Evolutionary conservation across 805 yeast genomes (phyloP), one percentile per base, ranked within the genome.

Genomic region (Ogataea thermomethanolica): DNA sequence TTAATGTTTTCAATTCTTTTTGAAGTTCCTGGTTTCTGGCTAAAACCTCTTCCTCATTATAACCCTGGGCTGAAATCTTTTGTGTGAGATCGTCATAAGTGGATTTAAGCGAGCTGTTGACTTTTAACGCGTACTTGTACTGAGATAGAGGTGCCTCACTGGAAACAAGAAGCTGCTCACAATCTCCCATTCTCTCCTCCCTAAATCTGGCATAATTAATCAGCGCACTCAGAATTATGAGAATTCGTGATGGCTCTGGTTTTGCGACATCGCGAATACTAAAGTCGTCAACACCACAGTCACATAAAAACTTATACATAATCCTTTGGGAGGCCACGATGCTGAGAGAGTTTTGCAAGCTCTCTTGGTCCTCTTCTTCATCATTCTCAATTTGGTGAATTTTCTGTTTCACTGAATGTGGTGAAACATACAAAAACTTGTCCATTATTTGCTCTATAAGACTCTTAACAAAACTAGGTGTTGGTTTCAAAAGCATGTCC

Each of bases 201-300:
- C 95, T 72, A 54, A 84, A 88, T 41, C 91, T 66, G 1, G 95
- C 95, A 68, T 78, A 89, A 58, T 89, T 89, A 15, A 88, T 84
- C 35, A 88, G 79, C 1, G 93, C 93, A 56, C 95, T 86, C 21
- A 88, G 61, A 14, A 87, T 69, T 33, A 91, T 66, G 46, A 79
- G 66, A 1, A 78, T 69, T 43, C 95, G 67, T 27, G 59, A 62
- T 0, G 84, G 67, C n/a, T 88, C 95, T 0, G 96, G 96, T 49
- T 78, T 79, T 43, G 76, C 69, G 23, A 89, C 66, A 63, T 89
- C 96, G 64, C 76, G 69, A 36, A 88, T 67, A 30, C 79, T 74
- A 55, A 88, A 84, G 59, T 89, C 95, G 42, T 76, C 70, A 2
- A 89, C 75, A 0, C 95, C 95, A 55, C 91, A 81, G 43, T 74